Evolutionary conservation across 78 protist species (phyloP), one percentile per base, ranked within the genome.

Genomic region (Emiliania huxleyi): DNA sequence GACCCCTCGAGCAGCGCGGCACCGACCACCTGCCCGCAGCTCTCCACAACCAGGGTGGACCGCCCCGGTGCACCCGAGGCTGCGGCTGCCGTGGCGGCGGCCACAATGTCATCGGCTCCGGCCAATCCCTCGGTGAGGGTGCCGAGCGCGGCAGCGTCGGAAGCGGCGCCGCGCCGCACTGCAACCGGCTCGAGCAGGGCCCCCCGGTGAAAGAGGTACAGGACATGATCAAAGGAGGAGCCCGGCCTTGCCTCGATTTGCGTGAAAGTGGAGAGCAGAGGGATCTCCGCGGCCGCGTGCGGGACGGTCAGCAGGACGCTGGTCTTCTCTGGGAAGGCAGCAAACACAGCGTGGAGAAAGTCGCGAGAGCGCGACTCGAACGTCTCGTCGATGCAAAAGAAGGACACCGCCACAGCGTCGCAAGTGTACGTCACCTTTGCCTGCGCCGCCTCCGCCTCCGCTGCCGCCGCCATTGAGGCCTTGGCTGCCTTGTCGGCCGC

Each of bases 311-410:
- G 1, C 25, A 92, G 6, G 35, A 2, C 1, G 43, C 83, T 83
- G 37, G 48, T 69, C 42, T 0, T 11, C 37, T 21, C 94, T 15
- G 79, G 79, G 89, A 29, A 83, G 37, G 19, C n/a, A 19, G 49
- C 69, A 87, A 79, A 92, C 43, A 44, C 56, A 0, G 71, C 79
- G 18, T 21, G 79, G 44, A 92, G 46, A 44, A 92, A 83, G 87
- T 56, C 90, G 49, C 8, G 1, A 22, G 69, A 22, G 37, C 81
- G 90, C 55, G 84, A 40, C 81, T 92, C 94, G 91, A 33, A 49
- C 15, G 48, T 1, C 46, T 44, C 77, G 56, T 92, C 94, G 33
- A 92, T 33, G 94, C 94, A 92, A 79, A 83, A 79, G 84, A 81
- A 5, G 69, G 81, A 42, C 56, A 92, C 22, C 56, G 45, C 2